Percentiles rank a stretch among this genome's conserved stretches.
Conservation (phyloP, 495 filamentous ascomycete genomes). For the Aspergillus asperescens region DNA sequence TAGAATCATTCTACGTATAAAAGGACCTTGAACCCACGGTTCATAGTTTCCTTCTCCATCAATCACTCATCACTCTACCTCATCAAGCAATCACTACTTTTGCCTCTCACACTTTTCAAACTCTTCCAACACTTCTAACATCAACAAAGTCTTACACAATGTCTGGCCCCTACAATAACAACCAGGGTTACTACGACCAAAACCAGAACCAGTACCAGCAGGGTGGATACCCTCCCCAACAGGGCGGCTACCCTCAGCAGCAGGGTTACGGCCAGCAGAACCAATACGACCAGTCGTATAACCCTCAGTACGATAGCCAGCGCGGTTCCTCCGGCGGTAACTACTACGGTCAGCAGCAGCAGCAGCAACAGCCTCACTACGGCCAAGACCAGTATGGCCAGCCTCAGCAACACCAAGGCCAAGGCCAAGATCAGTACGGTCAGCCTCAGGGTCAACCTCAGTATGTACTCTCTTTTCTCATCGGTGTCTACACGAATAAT, state of each 20-base stretch:
- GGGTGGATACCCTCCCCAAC: slow-evolving; percentile 23
- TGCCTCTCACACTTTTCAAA: not conserved
- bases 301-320: slow-evolving; percentile 20
- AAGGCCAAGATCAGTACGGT: slow-evolving; percentile 22
- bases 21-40: slow-evolving; percentile 11
- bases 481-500: not conserved
- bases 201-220: slow-evolving; percentile 27
- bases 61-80: not conserved
- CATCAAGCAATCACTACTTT: slow-evolving; percentile 1
- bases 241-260: slow-evolving; percentile 25
- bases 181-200: slow-evolving; percentile 24
- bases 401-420: slow-evolving; percentile 23
- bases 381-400: slow-evolving; percentile 27
- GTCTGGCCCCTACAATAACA: slow-evolving; percentile 41
- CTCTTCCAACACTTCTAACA: not conserved
- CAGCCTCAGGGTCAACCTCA: slow-evolving; percentile 12
- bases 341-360: slow-evolving; percentile 33
- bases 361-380: slow-evolving; percentile 21
- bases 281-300: slow-evolving; percentile 17
- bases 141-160: slow-evolving; percentile 20
- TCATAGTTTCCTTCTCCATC: slow-evolving; percentile 20
- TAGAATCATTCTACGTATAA: slow-evolving; percentile 17
- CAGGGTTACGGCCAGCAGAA: slow-evolving; percentile 27
- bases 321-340: slow-evolving; percentile 22
- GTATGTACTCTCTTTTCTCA: slow-evolving; percentile 13